These are phyloP conservation scores for Elsinoe fawcettii DNA, from an alignment of 2,329 filamentous ascomycete genomes.

Conservation along the genomic window DNA sequence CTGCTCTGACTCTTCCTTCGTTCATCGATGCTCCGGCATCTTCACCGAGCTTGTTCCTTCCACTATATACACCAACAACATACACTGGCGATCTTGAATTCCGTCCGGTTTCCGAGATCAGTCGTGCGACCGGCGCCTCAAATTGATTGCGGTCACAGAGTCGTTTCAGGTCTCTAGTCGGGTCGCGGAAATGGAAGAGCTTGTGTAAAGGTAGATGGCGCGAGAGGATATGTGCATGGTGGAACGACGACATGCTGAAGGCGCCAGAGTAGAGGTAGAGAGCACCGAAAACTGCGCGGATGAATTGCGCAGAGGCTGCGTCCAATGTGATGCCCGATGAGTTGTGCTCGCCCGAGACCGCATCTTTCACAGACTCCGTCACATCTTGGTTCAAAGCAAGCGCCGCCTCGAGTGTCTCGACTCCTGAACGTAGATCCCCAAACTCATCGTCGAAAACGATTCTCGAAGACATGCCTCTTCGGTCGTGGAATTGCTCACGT, in stretches of 20 bases:
- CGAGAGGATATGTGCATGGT: conserved; percentile 68
- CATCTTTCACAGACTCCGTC: conserved; percentile 12
- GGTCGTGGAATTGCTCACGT: conserved; percentile 48
- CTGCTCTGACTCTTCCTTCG: conserved; percentile 68
- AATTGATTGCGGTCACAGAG: conserved; percentile 87
- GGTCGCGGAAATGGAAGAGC: conserved; percentile 77
- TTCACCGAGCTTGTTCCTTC: conserved; percentile 84
- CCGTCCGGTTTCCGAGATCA: conserved; percentile 86
- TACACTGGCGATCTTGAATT: conserved; percentile 79
- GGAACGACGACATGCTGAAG: conserved; percentile 71
- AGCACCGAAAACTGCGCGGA: conserved; percentile 74
- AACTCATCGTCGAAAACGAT: conserved; percentile 80
- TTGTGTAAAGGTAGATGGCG: conserved; percentile 46
- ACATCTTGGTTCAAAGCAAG: conserved; percentile 1
- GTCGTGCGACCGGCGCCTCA: conserved; percentile 73
- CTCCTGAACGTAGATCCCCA: conserved; percentile 51
- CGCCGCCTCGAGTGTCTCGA: conserved; percentile 19
- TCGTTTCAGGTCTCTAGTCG: conserved; percentile 72
- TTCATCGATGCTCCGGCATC: conserved; percentile 71
- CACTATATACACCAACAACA: conserved; percentile 89
- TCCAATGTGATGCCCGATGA: conserved; percentile 38
- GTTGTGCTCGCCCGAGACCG: not conserved
- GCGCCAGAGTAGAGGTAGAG: conserved; percentile 80
- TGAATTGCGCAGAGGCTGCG: conserved; percentile 64
- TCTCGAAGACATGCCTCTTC: conserved; percentile 65